A percentile compares a stretch with the other conserved stretches of the same genome.
Evolutionary conservation across 73 alveolate species (phyloP).

Genomic region (Paramecium pentaurelia): DNA sequence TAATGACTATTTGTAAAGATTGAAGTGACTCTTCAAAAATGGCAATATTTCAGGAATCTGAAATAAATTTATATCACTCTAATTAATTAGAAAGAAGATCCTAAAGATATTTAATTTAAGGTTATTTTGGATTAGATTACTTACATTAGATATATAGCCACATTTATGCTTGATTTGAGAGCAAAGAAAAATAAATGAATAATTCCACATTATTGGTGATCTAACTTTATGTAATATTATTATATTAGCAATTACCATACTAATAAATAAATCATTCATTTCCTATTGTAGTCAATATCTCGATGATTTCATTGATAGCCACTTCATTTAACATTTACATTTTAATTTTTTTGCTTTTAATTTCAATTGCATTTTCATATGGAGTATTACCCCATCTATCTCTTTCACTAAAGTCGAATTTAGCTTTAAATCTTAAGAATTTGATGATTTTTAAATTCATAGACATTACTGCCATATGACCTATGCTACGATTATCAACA

Average conservation of each 20-base stretch:
- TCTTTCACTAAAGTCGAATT: constrained; percentile 56
- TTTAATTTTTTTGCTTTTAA: background rate
- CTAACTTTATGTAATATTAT: background rate
- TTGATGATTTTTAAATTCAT: background rate
- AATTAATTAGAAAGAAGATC: constrained; percentile 19
- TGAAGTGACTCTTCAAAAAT: constrained; percentile 53
- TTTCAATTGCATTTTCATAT: constrained; percentile 26
- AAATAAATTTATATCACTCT: background rate
- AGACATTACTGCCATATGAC: constrained; percentile 45
- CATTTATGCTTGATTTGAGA: background rate
- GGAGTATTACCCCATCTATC: constrained; percentile 59
- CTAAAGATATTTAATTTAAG: constrained; percentile 35
- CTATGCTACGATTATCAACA: constrained; percentile 53
- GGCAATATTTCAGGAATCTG: constrained; percentile 51
- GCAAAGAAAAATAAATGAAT: constrained; percentile 48
- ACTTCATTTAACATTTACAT: background rate
- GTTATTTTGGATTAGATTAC: constrained; percentile 51
- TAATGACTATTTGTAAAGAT: constrained; percentile 42
- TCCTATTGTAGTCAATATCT: background rate
- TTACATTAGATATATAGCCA: constrained; percentile 46
- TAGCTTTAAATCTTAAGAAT: constrained; percentile 44
- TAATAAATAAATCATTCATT: background rate
- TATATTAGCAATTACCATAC: background rate
- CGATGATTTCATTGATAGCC: constrained; percentile 3
- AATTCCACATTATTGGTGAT: constrained; percentile 35